phyloP scores from a whole-genome alignment of 331 rosid genomes.

The Saraca asoca region DNA sequence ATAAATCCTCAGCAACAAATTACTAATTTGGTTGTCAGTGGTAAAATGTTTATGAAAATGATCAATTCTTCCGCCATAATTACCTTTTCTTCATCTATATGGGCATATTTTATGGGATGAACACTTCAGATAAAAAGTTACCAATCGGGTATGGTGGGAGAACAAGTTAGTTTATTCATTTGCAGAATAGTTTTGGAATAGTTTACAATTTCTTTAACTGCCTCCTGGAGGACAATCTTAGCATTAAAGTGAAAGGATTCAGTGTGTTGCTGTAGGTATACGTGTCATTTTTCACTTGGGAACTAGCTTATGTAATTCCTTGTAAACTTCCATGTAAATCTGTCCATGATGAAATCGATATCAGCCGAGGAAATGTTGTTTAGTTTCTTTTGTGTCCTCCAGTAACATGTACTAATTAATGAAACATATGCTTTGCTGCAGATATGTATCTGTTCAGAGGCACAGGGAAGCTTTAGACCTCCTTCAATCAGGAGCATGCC shows the following conservation, averaged over 20 bases:
- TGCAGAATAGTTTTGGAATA: background rate
- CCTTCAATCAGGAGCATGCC: conserved; percentile 84
- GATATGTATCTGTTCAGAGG: conserved; percentile 80
- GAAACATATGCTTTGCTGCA: conserved; percentile 48
- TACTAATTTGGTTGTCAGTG: conserved; percentile 5
- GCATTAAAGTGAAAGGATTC: conserved; percentile 3
- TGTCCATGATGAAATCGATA: conserved; percentile 19
- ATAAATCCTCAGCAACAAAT: background rate
- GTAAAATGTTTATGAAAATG: conserved; percentile 7
- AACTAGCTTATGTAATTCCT: conserved; percentile 17
- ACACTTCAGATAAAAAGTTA: background rate
- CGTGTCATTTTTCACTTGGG: background rate
- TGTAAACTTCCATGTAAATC: background rate
- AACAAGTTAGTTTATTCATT: background rate
- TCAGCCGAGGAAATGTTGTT: background rate
- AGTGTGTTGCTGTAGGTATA: background rate
- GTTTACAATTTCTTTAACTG: background rate
- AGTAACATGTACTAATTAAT: conserved; percentile 8
- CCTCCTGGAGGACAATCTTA: background rate
- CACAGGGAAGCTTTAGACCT: conserved; percentile 79
- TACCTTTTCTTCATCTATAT: conserved; percentile 23
- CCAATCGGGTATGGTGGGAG: background rate
- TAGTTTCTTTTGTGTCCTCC: background rate
- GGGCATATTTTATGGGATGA: background rate
- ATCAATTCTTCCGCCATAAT: background rate